These are phyloP conservation scores for Filobasidium floriforme DNA, from an alignment of 768 basidiomycete species.

Conservation along the genomic window DNA sequence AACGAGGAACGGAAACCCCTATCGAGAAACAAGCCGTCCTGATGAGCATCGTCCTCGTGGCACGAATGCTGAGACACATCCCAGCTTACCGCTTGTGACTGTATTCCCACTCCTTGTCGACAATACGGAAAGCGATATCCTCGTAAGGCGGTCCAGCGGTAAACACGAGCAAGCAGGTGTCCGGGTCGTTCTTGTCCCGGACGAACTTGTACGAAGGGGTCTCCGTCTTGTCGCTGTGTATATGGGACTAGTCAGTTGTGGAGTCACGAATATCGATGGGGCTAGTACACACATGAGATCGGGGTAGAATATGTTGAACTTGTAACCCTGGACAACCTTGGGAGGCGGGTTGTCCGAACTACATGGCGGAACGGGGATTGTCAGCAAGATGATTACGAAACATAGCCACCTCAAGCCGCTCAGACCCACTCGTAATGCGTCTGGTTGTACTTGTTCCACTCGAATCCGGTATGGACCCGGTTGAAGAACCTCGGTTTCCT, in stretches of 20 bases:
- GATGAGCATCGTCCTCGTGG: neutral
- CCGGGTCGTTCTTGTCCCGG: conserved; percentile 87
- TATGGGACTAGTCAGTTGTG: conserved; percentile 92
- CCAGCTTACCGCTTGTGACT: conserved; percentile 76
- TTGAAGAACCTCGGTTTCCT: conserved; percentile 98
- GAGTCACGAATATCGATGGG: conserved; percentile 81
- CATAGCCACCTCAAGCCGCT: neutral
- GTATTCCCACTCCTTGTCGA: conserved; percentile 97
- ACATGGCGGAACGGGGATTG: neutral
- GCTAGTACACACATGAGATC: conserved; percentile 72
- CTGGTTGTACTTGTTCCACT: conserved; percentile 99
- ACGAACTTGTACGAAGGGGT: conserved; percentile 94
- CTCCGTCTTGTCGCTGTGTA: conserved; percentile 93
- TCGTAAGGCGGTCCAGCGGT: conserved; percentile 96
- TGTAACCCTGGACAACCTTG: conserved; percentile 98
- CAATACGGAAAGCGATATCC: conserved; percentile 96
- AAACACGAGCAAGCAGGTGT: conserved; percentile 87
- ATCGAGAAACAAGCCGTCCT: conserved; percentile 2
- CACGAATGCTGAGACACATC: neutral
- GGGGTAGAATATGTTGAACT: conserved; percentile 98
- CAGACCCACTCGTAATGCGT: conserved; percentile 90
- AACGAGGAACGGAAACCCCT: conserved; percentile 96
- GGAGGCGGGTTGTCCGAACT: conserved; percentile 91
- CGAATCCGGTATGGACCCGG: conserved; percentile 96
- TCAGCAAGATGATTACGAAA: conserved; percentile 7